phyloP scores from a whole-genome alignment of 495 filamentous ascomycete genomes.

The Annulohypoxylon maeteangense region DNA sequence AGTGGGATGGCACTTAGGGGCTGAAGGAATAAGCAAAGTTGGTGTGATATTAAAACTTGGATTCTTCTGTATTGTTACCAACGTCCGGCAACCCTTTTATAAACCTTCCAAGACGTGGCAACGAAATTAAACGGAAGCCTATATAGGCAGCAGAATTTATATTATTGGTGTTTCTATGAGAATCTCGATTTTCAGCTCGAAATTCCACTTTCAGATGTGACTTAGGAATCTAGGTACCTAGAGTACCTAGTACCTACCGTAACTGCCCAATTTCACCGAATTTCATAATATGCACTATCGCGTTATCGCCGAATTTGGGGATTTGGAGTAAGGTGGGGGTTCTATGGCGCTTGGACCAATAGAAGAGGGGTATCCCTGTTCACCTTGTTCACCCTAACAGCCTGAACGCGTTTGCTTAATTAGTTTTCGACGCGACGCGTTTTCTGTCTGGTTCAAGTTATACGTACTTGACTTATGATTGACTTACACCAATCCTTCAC shows the following conservation, averaged over 20 bases:
- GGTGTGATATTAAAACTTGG: background rate
- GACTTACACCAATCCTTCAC: slow-evolving; percentile 17
- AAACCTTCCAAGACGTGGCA: background rate
- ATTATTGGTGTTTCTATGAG: slow-evolving; percentile 12
- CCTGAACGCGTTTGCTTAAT: slow-evolving; percentile 22
- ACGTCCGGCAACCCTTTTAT: background rate
- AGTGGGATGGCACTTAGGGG: slow-evolving; percentile 13
- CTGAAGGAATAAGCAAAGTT: background rate
- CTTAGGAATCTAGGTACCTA: background rate
- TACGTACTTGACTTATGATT: background rate
- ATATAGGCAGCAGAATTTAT: slow-evolving; percentile 33
- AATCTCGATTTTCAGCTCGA: slow-evolving; percentile 7
- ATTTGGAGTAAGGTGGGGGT: slow-evolving; percentile 33
- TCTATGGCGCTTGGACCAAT: background rate
- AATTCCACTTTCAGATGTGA: background rate
- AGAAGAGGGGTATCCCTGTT: slow-evolving; percentile 32
- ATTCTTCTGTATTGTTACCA: background rate
- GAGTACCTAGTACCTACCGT: background rate
- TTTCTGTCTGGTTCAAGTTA: slow-evolving; percentile 14
- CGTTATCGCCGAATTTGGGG: slow-evolving; percentile 27
- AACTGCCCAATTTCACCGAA: background rate
- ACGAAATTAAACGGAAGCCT: slow-evolving; percentile 20
- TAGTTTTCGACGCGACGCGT: slow-evolving; percentile 39
- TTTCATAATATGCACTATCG: slow-evolving; percentile 22
- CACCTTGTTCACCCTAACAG: background rate